Evolutionary conservation across 108 stramenopile genomes (phyloP).

Genomic region (Pseudonitzschia pungens): DNA sequence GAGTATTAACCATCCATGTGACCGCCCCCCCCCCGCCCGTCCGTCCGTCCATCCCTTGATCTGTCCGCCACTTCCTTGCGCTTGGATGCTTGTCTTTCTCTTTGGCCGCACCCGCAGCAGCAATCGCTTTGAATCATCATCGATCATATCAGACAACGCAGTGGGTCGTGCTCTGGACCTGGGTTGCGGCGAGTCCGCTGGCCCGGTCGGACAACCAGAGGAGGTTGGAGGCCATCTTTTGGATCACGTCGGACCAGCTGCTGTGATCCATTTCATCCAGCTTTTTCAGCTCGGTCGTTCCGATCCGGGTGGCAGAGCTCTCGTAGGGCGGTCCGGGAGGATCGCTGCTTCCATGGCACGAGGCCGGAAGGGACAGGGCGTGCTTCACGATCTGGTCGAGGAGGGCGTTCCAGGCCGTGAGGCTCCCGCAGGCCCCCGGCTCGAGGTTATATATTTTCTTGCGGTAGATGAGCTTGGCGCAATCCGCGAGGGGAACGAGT

Average conservation of each 20-base stretch:
- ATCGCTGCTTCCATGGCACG: neutral
- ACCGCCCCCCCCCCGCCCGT: too few species aligned
- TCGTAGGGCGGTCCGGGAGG: slow-evolving; percentile 30
- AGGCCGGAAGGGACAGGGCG: neutral
- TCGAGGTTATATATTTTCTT: slow-evolving; percentile 36
- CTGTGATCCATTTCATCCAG: slow-evolving; percentile 40
- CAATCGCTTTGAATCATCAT: too few species aligned
- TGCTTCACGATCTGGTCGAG: slow-evolving; percentile 46
- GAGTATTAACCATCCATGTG: too few species aligned
- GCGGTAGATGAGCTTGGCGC: slow-evolving; percentile 58
- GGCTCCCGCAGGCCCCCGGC: slow-evolving; percentile 36
- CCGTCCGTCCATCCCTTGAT: too few species aligned
- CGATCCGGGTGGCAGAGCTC: slow-evolving; percentile 42
- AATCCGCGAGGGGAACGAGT: slow-evolving; percentile 54
- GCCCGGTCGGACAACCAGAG: slow-evolving; percentile 48
- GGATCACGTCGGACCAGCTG: slow-evolving; percentile 53
- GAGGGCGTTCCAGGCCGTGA: slow-evolving; percentile 55
- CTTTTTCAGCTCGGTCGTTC: slow-evolving; percentile 33
- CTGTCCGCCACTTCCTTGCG: too few species aligned
- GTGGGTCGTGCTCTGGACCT: slow-evolving; percentile 30
- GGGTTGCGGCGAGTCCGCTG: slow-evolving; percentile 24
- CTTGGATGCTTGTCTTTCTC: too few species aligned
- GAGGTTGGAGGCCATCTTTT: slow-evolving; percentile 52
- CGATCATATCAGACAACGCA: slow-evolving; percentile 23
- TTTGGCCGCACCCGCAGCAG: too few species aligned